These are phyloP conservation scores for Euphorbia corollata DNA, from an alignment of 441 rosid species.

Conservation along the genomic window DNA sequence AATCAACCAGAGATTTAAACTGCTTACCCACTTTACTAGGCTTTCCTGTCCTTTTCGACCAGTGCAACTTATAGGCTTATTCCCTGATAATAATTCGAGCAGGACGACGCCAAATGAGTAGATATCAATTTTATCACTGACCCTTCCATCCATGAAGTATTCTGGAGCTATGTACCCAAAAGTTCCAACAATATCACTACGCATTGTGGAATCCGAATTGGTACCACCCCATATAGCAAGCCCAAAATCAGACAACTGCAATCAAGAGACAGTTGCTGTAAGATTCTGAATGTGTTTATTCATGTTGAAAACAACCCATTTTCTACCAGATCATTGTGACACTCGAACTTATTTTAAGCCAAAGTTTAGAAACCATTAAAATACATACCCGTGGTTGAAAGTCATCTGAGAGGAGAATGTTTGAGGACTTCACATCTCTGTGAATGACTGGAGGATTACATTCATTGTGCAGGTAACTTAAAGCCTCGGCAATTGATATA, in stretches of 20 bases:
- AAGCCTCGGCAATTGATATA: slow-evolving; percentile 57
- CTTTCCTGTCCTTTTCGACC: slow-evolving; percentile 40
- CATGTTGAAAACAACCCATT: too few species aligned
- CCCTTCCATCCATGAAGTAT: slow-evolving; percentile 77
- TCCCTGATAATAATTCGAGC: slow-evolving; percentile 76
- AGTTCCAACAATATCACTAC: slow-evolving; percentile 67
- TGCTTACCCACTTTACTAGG: slow-evolving; percentile 77
- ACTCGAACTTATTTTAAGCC: too few species aligned
- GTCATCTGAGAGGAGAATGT: slow-evolving; percentile 65
- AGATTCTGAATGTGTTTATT: too few species aligned
- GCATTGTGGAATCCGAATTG: slow-evolving; percentile 33
- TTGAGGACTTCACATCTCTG: slow-evolving; percentile 78
- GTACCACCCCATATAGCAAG: slow-evolving; percentile 66
- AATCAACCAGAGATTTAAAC: not conserved
- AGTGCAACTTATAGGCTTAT: slow-evolving; percentile 45
- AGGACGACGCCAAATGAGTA: slow-evolving; percentile 79
- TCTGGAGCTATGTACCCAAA: slow-evolving; percentile 95
- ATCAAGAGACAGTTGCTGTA: not conserved
- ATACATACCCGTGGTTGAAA: slow-evolving; percentile 59
- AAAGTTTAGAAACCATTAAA: too few species aligned
- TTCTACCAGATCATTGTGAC: too few species aligned
- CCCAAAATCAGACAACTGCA: slow-evolving; percentile 78
- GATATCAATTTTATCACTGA: slow-evolving; percentile 69
- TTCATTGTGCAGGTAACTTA: slow-evolving; percentile 55
- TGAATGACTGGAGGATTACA: slow-evolving; percentile 58